A percentile compares a stretch with the other conserved stretches of the same genome.
These are phyloP conservation scores for Hemileccinum rubropunctum DNA, from an alignment of 768 basidiomycete genomes.

Conservation along the genomic window DNA sequence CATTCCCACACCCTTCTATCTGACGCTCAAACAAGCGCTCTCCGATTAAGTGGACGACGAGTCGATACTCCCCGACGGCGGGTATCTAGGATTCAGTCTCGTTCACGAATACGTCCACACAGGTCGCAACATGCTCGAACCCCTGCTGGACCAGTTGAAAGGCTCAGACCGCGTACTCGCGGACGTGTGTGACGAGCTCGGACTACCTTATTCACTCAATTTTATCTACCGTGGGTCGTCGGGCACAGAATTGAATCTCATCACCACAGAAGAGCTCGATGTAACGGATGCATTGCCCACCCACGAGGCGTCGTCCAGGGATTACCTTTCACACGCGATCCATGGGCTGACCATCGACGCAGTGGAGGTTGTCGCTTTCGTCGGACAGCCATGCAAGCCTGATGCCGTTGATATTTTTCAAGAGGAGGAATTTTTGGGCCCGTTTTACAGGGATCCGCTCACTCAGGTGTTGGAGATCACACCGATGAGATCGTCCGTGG, in stretches of 20 bases:
- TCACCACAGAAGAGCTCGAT: slow-evolving; percentile 1
- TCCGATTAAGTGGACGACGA: background rate
- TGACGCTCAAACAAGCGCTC: background rate
- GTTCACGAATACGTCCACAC: slow-evolving; percentile 10
- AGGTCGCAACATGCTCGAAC: background rate
- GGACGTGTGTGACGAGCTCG: slow-evolving; percentile 4
- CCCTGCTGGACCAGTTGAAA: slow-evolving; percentile 10
- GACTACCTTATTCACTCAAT: slow-evolving; percentile 1
- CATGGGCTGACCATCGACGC: background rate
- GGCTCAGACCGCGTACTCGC: slow-evolving; percentile 8
- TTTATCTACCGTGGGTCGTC: background rate
- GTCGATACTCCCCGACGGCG: slow-evolving; percentile 1
- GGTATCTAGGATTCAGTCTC: slow-evolving; percentile 12
- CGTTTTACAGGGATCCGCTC: slow-evolving; percentile 1
- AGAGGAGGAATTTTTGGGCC: background rate
- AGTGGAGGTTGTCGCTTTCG: slow-evolving; percentile 2
- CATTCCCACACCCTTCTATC: background rate
- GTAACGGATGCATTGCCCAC: background rate
- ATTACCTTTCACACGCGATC: background rate
- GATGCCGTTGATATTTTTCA: background rate
- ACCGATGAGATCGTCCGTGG: slow-evolving; percentile 7
- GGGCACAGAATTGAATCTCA: background rate
- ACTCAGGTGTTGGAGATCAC: slow-evolving; percentile 12
- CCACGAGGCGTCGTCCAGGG: rapidly evolving
- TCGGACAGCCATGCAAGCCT: background rate